Conservation (phyloP, 1,139 yeast species). For the Candida tropicalis region DNA sequence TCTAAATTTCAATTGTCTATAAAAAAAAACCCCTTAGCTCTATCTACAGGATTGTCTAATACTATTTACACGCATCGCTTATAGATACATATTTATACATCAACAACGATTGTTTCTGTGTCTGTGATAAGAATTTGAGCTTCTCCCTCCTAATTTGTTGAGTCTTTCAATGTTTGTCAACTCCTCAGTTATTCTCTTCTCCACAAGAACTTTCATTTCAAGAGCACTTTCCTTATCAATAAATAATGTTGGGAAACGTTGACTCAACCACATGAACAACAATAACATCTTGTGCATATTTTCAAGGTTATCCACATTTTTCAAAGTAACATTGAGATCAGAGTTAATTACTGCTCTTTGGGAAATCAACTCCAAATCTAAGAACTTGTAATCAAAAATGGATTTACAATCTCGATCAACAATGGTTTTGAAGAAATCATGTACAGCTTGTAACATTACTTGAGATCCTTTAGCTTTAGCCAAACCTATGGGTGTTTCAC, state of each 20-base stretch:
- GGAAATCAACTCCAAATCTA: slow-evolving; percentile 32
- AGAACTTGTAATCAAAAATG: slow-evolving; percentile 46
- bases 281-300: slow-evolving; percentile 68
- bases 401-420: slow-evolving; percentile 40
- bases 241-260: slow-evolving; percentile 81
- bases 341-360: slow-evolving; percentile 24
- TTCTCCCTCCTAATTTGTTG: slow-evolving; percentile 11
- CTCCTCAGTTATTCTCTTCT: slow-evolving; percentile 66
- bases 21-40: too few species aligned
- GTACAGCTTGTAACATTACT: slow-evolving; percentile 23
- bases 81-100: too few species aligned
- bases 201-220: slow-evolving; percentile 66
- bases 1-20: too few species aligned
- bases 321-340: slow-evolving; percentile 28
- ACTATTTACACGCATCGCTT: too few species aligned
- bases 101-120: too few species aligned
- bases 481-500: slow-evolving; percentile 59
- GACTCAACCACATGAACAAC: slow-evolving; percentile 82
- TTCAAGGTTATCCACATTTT: slow-evolving; percentile 57
- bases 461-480: slow-evolving; percentile 17
- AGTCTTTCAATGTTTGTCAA: slow-evolving; percentile 43
- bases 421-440: slow-evolving; percentile 40
- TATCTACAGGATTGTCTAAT: too few species aligned
- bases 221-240: slow-evolving; percentile 76
- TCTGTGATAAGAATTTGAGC: too few species aligned